Base-by-base conservation (phyloP, 352 stramenopile genomes). In the Phytophthora palmivora region DNA sequence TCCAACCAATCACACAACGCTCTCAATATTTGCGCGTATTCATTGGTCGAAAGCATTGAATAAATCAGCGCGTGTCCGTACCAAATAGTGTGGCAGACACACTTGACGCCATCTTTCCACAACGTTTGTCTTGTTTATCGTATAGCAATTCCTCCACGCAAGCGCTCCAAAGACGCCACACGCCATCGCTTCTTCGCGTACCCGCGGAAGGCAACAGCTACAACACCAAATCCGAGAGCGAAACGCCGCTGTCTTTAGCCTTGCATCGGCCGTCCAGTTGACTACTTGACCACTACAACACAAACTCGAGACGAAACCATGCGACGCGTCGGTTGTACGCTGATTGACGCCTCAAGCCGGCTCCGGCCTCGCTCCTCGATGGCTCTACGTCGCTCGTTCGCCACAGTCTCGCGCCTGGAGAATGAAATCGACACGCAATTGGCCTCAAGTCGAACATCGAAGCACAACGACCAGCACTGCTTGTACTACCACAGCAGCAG, bases 401-500 rank as follows among this genome's bases (percentile, higher is more conserved):
- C 45, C 15, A 51, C 49, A 0, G 34, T 34, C 24, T 44, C 53
- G 16, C 46, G 22, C 14, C 10, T 60, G 2, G 39, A 64, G 12
- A 57, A 18, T n/a, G 64, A 72, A 30, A 58, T 47, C 41, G 51
- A 64, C 33, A 47, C 51, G 39, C 58, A 58, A 30, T 14, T 58
- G 43, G 30, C 52, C 3, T 49, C 44, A 11, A 28, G 34, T 14
- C 42, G 39, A 30, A 12, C 16, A 10, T 9, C 11, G 5, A 72
- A 62, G 33, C 26, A 58, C 39, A 38, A 37, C 57, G 33, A 55
- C 36, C 16, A 54, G 15, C 65, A 63, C 39, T 43, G 45, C 30
- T 36, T 70, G 16, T 69, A 69, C 41, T 69, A 72, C 48, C 55
- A 69, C 51, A 68, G 61, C 52, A 75, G 61, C 43, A 72, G 51